Conservation (phyloP, 164 flowering plant species). For the Stephania cephalantha region DNA sequence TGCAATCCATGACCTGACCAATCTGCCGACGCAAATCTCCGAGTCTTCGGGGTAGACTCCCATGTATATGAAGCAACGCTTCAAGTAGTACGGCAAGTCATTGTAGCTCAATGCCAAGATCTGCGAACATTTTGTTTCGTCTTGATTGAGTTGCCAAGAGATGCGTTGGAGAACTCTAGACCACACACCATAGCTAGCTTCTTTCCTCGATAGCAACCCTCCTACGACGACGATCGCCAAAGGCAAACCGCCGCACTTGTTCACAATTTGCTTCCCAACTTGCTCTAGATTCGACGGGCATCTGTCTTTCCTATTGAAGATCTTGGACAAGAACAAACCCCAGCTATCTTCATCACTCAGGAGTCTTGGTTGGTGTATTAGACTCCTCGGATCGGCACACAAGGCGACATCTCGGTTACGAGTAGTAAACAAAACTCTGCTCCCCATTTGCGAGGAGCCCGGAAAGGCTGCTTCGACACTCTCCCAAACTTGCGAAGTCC, state of each 20-base stretch:
- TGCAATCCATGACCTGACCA: conserved; percentile 15
- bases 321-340: conserved; percentile 24
- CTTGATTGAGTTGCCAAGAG: conserved; percentile 1
- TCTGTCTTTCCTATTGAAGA: not conserved
- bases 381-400: conserved; percentile 1
- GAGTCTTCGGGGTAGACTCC: conserved; percentile 14
- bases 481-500: not conserved
- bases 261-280: conserved; percentile 8
- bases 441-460: not conserved
- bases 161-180: not conserved
- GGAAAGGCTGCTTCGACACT: not conserved
- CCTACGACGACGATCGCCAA: conserved; percentile 23
- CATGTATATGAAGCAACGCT: conserved; percentile 13
- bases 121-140: not conserved
- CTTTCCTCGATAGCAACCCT: conserved; percentile 3
- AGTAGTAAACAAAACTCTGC: conserved; percentile 11
- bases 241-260: conserved; percentile 22
- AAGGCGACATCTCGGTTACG: conserved; percentile 6
- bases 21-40: not conserved
- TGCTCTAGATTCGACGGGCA: not conserved
- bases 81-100: conserved; percentile 11
- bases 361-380: conserved; percentile 10
- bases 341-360: conserved; percentile 23
- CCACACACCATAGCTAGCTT: not conserved
- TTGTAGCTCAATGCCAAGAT: conserved; percentile 10